phyloP scores from a whole-genome alignment of 2,329 filamentous ascomycete genomes.

The Penicillium sp. region DNA sequence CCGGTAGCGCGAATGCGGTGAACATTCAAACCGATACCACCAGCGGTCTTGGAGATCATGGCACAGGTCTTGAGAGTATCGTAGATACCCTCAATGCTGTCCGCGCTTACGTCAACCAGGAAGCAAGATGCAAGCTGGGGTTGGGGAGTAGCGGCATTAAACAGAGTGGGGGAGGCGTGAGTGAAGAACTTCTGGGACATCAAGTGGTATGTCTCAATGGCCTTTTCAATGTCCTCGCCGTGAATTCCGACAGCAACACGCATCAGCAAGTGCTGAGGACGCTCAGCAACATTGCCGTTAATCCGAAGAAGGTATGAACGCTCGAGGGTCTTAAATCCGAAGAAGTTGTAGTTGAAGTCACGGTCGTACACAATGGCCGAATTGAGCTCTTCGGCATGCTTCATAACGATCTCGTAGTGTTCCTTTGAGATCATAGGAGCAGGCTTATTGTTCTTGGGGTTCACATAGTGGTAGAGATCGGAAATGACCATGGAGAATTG shows the following conservation, averaged over 20 bases:
- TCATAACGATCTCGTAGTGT: slow-evolving; percentile 91
- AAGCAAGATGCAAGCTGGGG: slow-evolving; percentile 97
- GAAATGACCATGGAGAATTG: slow-evolving; percentile 95
- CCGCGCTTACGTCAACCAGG: slow-evolving; percentile 98
- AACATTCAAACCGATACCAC: slow-evolving; percentile 93
- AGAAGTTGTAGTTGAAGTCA: slow-evolving; percentile 99
- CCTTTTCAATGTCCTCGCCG: slow-evolving; percentile 89
- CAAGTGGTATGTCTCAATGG: slow-evolving; percentile 95
- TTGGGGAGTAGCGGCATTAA: slow-evolving; percentile 94
- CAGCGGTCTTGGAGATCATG: slow-evolving; percentile 99
- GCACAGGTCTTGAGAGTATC: slow-evolving; percentile 98
- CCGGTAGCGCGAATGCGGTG: slow-evolving; percentile 96
- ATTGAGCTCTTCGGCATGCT: slow-evolving; percentile 94
- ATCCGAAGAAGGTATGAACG: slow-evolving; percentile 95
- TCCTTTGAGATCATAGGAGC: slow-evolving; percentile 94
- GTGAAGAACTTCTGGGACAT: slow-evolving; percentile 99
- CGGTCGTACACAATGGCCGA: slow-evolving; percentile 98
- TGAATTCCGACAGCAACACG: slow-evolving; percentile 96
- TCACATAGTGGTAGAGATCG: slow-evolving; percentile 93
- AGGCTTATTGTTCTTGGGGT: slow-evolving; percentile 78
- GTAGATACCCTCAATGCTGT: slow-evolving; percentile 99
- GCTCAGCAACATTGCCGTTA: slow-evolving; percentile 91
- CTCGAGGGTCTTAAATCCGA: slow-evolving; percentile 98
- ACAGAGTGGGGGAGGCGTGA: slow-evolving; percentile 94
- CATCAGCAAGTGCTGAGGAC: slow-evolving; percentile 99